Percentiles rank a stretch among this genome's conserved stretches.
These are phyloP conservation scores for Salvia miltiorrhiza DNA, from an alignment of 257 asterid genomes.

Conservation along the genomic window DNA sequence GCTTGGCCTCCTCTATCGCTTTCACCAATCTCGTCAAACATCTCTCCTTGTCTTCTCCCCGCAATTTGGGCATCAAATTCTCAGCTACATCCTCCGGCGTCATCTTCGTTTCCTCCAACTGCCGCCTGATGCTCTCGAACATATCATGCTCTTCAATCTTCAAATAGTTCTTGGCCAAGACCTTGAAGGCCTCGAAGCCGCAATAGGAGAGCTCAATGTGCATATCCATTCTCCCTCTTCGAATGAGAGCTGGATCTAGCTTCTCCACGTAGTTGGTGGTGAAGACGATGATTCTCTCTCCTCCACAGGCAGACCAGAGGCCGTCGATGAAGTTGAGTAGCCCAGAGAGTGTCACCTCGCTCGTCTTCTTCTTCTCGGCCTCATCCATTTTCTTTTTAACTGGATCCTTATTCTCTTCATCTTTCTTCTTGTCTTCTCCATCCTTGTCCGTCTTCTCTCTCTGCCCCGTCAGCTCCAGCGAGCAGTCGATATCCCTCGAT, in stretches of 20 bases:
- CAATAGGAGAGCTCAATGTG: constrained; percentile 53
- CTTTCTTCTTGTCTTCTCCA: too few species aligned
- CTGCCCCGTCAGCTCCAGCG: constrained; percentile 46
- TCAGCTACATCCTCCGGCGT: constrained; percentile 46
- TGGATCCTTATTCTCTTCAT: too few species aligned
- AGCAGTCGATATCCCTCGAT: constrained; percentile 64
- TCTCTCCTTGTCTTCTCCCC: constrained; percentile 22
- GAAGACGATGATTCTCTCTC: constrained; percentile 50
- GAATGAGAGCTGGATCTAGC: constrained; percentile 54
- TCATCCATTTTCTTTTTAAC: too few species aligned
- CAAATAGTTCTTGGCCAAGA: constrained; percentile 34
- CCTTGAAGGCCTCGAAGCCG: constrained; percentile 36
- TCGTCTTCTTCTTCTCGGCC: constrained; percentile 27
- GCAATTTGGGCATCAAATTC: constrained; percentile 54
- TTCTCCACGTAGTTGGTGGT: constrained; percentile 54
- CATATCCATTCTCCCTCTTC: constrained; percentile 64
- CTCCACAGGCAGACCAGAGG: too few species aligned
- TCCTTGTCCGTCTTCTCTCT: too few species aligned
- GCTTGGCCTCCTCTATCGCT: too few species aligned
- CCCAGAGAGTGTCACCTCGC: too few species aligned
- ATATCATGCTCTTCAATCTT: constrained; percentile 13
- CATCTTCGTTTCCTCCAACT: constrained; percentile 36
- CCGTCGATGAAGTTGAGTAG: constrained; percentile 65
- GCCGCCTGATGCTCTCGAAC: constrained; percentile 25
- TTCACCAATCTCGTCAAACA: too few species aligned